Base-by-base conservation (phyloP, 768 basidiomycete species). In the Kwoniella shandongensis region DNA sequence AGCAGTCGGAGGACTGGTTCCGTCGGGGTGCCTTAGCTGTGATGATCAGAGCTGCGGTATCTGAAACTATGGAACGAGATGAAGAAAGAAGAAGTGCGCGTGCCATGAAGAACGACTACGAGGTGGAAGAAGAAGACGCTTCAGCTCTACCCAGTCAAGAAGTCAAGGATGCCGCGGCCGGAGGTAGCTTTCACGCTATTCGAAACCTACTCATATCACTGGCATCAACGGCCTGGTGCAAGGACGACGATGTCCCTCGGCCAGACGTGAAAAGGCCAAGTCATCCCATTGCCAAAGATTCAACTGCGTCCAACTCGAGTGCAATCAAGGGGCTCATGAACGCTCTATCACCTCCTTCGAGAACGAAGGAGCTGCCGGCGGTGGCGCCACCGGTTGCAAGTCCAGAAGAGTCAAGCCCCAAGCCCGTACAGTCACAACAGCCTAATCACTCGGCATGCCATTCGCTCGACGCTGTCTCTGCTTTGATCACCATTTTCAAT, bases 401-500 rank as follows among this genome's bases (percentile, higher is more conserved):
- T 29, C 44, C 57, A 6, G 59, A 61, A n/a, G 59, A 56, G 10
- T 27, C 48, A 3, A 44, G 35, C 22, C 25, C 23, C 17, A 7
- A 10, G 17, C 11, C 36, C 7, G 25, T 26, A 22, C 58, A 38
- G 27, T 20, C 35, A 17, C 39, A 32, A 20, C 45, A 18, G 13
- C 30, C 44, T 30, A 41, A 62, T 40, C 72, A 72, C 41, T 23
- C 45, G 5, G 51, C 61, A 30, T 74, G 72, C 59, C 54, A 59
- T 36, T 69, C 70, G 3, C 54, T 68, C 0, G 32, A 50, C n/a
- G 72, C 72, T 10, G 61, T 70, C 13, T 38, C 56, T 3, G 57
- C 72, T n/a, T 61, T 79, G 42, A 79, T 79, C 44, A 65, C 76
- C 11, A 71, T 79, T 51, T 80, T 80, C 64, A 76, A 74, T 36